Evolutionary conservation across 768 basidiomycete species (phyloP).

Genomic region (Gelatoporia subvermispora): DNA sequence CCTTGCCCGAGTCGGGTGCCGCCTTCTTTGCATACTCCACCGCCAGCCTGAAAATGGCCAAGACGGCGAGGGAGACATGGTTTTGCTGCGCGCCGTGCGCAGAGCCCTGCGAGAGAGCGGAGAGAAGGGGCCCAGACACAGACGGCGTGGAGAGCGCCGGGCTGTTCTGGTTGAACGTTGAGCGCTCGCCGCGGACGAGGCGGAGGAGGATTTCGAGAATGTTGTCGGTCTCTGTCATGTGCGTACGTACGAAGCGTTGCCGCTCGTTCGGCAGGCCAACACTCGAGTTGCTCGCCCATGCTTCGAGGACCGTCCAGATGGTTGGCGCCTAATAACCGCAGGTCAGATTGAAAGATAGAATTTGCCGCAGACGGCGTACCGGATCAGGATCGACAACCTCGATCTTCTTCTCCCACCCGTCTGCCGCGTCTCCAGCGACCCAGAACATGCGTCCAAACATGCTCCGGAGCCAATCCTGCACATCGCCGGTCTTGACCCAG

Average conservation of each 20-base stretch:
- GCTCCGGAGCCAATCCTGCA: slow-evolving; percentile 88
- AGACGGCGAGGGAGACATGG: slow-evolving; percentile 87
- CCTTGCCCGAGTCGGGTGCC: slow-evolving; percentile 58
- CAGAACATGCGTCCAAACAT: slow-evolving; percentile 88
- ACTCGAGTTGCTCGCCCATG: slow-evolving; percentile 83
- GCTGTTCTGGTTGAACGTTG: slow-evolving; percentile 61
- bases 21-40: slow-evolving; percentile 78
- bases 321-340: slow-evolving; percentile 76
- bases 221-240: slow-evolving; percentile 83
- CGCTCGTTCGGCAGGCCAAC: slow-evolving; percentile 73
- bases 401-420: slow-evolving; percentile 94
- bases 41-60: slow-evolving; percentile 85
- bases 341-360: slow-evolving; percentile 1
- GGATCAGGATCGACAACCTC: slow-evolving; percentile 92
- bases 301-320: slow-evolving; percentile 84
- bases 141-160: slow-evolving; percentile 58
- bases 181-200: slow-evolving; percentile 85
- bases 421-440: slow-evolving; percentile 78
- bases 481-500: slow-evolving; percentile 93
- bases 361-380: slow-evolving; percentile 43
- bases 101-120: slow-evolving; percentile 68
- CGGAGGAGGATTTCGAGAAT: slow-evolving; percentile 90
- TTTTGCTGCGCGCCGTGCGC: slow-evolving; percentile 88
- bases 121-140: slow-evolving; percentile 64
- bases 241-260: slow-evolving; percentile 83